Conservation (phyloP, 2,329 filamentous ascomycete species). For the Bipolaris victoriae region DNA sequence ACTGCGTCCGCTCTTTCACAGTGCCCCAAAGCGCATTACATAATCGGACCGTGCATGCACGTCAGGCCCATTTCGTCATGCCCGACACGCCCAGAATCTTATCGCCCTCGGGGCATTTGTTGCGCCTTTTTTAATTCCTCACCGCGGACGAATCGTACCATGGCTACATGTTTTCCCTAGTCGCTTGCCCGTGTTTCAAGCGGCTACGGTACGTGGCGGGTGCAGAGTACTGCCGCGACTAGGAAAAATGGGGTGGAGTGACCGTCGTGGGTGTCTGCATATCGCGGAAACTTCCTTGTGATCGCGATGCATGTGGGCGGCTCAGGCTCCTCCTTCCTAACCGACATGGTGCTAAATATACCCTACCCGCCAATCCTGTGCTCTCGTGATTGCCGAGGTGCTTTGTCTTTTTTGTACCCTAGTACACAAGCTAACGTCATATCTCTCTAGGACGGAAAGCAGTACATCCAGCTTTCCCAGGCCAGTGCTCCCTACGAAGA, state of each 20-base stretch:
- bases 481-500: constrained; percentile 64
- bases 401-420: not conserved
- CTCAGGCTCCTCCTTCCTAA: not conserved
- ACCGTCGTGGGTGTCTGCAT: constrained; percentile 17
- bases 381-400: constrained; percentile 1
- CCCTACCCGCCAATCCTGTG: not conserved
- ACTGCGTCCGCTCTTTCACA: constrained; percentile 22
- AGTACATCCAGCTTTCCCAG: constrained; percentile 68
- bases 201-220: constrained; percentile 9
- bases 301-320: constrained; percentile 9
- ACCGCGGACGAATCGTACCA: constrained; percentile 2
- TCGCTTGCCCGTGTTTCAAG: constrained; percentile 12
- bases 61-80: constrained; percentile 26
- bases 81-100: constrained; percentile 18
- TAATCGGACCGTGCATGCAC: constrained; percentile 20
- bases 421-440: constrained; percentile 17
- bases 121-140: not conserved
- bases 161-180: not conserved
- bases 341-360: constrained; percentile 1
- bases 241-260: constrained; percentile 16
- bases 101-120: constrained; percentile 16
- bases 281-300: constrained; percentile 1
- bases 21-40: constrained; percentile 2
- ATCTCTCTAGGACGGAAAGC: constrained; percentile 66
- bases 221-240: constrained; percentile 9